Conservation (phyloP, 1,139 yeast species). For the Nakaseomyces uthaithaninus region DNA sequence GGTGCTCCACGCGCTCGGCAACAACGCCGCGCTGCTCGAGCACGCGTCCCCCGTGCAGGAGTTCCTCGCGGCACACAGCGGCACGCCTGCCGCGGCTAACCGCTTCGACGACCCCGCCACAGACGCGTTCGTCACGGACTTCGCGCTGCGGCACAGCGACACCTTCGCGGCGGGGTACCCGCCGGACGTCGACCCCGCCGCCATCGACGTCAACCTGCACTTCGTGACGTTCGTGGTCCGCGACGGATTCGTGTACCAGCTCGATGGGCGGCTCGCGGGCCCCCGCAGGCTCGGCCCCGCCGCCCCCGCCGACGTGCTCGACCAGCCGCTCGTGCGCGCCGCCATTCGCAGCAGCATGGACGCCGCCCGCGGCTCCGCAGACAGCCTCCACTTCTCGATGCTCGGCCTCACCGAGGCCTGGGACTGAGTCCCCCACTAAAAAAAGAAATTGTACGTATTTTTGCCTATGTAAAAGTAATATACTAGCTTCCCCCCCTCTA, state of each 20-base stretch:
- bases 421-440: constrained; percentile 28
- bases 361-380: constrained; percentile 45
- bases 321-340: constrained; percentile 42
- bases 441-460: background rate
- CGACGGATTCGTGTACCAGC: constrained; percentile 60
- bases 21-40: constrained; percentile 32
- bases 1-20: constrained; percentile 63
- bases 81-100: constrained; percentile 15
- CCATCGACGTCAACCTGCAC: constrained; percentile 59
- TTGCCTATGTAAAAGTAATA: too few species aligned
- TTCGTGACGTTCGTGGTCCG: constrained; percentile 64
- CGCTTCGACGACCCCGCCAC: constrained; percentile 53
- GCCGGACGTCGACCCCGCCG: constrained; percentile 51
- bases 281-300: constrained; percentile 52
- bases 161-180: constrained; percentile 61
- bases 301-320: constrained; percentile 42
- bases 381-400: constrained; percentile 55
- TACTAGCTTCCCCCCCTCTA: constrained; percentile 20
- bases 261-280: constrained; percentile 80
- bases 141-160: constrained; percentile 18
- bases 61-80: constrained; percentile 25
- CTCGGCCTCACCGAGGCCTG: constrained; percentile 57
- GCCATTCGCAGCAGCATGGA: constrained; percentile 62
- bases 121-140: constrained; percentile 23
- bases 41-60: constrained; percentile 30